Evolutionary conservation across 768 basidiomycete genomes (phyloP).

Genomic region (Kwoniella bestiolae): DNA sequence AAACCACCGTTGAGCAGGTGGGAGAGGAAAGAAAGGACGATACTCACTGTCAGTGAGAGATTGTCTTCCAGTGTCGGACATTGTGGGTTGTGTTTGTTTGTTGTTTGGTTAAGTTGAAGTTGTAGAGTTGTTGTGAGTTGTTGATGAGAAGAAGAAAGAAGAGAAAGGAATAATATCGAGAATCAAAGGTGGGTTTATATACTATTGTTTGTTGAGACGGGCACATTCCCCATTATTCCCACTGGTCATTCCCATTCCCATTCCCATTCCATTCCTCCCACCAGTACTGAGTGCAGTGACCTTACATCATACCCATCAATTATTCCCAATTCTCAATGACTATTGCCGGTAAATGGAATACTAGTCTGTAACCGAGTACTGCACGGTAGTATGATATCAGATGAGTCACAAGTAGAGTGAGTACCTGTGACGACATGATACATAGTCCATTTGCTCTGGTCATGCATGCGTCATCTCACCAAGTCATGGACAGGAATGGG

Average conservation of each 20-base stretch:
- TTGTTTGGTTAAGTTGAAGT: constrained; percentile 21
- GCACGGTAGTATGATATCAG: background rate
- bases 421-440: background rate
- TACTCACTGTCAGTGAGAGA: constrained; percentile 54
- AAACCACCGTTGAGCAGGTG: background rate
- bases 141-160: constrained; percentile 15
- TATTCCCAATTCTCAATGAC: too few species aligned
- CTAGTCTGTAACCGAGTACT: background rate
- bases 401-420: too few species aligned
- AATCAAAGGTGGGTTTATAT: constrained; percentile 14
- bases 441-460: too few species aligned
- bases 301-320: background rate
- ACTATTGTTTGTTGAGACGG: constrained; percentile 7
- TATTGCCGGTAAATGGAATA: background rate
- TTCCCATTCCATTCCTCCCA: too few species aligned
- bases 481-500: too few species aligned
- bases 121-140: constrained; percentile 7
- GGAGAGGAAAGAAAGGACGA: background rate
- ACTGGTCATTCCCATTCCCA: background rate
- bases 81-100: constrained; percentile 40
- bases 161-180: background rate
- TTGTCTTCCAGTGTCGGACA: constrained; percentile 57
- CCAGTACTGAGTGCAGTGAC: too few species aligned
- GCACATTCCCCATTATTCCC: background rate
- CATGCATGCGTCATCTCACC: background rate